phyloP scores from a whole-genome alignment of 2,329 filamentous ascomycete genomes.

The Colletotrichum sp. region DNA sequence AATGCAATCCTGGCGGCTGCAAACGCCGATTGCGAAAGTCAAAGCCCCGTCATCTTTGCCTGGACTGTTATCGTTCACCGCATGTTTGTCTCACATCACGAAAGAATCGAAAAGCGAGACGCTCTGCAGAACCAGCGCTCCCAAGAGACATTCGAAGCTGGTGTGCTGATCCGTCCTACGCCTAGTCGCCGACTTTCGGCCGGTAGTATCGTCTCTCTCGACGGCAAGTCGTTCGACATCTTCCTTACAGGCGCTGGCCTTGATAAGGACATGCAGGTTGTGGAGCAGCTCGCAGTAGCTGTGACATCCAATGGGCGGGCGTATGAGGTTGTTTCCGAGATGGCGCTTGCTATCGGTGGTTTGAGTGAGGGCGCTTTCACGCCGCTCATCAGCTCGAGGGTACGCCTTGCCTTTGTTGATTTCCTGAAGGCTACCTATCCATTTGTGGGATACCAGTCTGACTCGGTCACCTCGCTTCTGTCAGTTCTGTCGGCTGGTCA shows the following conservation, averaged over 20 bases:
- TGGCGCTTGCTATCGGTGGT: slow-evolving; percentile 53
- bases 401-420: slow-evolving; percentile 71
- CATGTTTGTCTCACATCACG: slow-evolving; percentile 68
- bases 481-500: slow-evolving; percentile 64
- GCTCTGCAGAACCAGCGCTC: slow-evolving; percentile 63
- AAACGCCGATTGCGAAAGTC: slow-evolving; percentile 60
- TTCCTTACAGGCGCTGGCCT: slow-evolving; percentile 57
- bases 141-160: slow-evolving; percentile 59
- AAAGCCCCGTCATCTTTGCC: slow-evolving; percentile 76
- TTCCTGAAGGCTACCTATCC: slow-evolving; percentile 71
- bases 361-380: slow-evolving; percentile 53
- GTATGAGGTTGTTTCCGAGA: slow-evolving; percentile 58
- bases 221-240: slow-evolving; percentile 63
- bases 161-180: slow-evolving; percentile 43
- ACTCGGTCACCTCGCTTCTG: slow-evolving; percentile 71
- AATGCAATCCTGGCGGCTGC: slow-evolving; percentile 69
- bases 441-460: slow-evolving; percentile 74
- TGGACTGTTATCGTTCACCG: slow-evolving; percentile 81
- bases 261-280: slow-evolving; percentile 56
- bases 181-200: slow-evolving; percentile 61
- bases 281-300: slow-evolving; percentile 53
- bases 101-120: slow-evolving; percentile 65
- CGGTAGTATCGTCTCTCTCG: slow-evolving; percentile 67
- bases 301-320: slow-evolving; percentile 57
- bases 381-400: slow-evolving; percentile 63